Percentiles rank a stretch among this genome's conserved stretches.
phyloP scores from a whole-genome alignment of 2,329 filamentous ascomycete species.

The Colletotrichum sansevieriae region DNA sequence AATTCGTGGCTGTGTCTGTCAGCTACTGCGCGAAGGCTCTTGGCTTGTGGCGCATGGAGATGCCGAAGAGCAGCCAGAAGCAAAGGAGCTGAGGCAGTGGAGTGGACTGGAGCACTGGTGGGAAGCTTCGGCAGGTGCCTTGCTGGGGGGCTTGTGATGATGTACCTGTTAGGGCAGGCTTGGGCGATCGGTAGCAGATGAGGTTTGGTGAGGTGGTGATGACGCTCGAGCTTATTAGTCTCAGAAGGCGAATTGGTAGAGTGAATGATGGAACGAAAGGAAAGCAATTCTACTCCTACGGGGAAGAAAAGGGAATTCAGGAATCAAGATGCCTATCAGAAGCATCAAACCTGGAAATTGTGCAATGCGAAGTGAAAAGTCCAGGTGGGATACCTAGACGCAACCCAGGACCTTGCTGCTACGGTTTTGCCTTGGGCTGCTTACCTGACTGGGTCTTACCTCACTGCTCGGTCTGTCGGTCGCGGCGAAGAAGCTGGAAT shows the following conservation, averaged over 20 bases:
- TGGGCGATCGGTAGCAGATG: background rate
- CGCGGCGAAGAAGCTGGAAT: slow-evolving; percentile 12
- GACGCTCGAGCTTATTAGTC: slow-evolving; percentile 9
- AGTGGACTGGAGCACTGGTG: slow-evolving; percentile 19
- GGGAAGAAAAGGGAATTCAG: background rate
- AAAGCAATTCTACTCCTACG: background rate
- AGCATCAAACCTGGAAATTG: slow-evolving; percentile 24
- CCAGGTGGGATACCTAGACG: slow-evolving; percentile 23
- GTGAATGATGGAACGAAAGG: background rate
- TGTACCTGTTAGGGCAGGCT: slow-evolving; percentile 11
- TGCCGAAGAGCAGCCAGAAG: slow-evolving; percentile 28
- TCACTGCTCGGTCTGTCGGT: slow-evolving; percentile 6
- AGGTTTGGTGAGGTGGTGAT: background rate
- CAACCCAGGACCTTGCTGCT: slow-evolving; percentile 8
- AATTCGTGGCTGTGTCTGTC: slow-evolving; percentile 46
- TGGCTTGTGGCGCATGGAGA: slow-evolving; percentile 42
- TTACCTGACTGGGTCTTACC: slow-evolving; percentile 7
- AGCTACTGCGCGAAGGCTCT: slow-evolving; percentile 33
- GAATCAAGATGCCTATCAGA: slow-evolving; percentile 11
- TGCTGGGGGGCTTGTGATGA: background rate
- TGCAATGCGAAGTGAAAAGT: slow-evolving; percentile 21
- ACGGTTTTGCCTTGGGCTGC: background rate
- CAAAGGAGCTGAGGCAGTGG: slow-evolving; percentile 25
- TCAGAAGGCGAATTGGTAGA: background rate
- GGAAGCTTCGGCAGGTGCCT: slow-evolving; percentile 29